Base-by-base conservation (phyloP, 306 rosid genomes). In the Macrotyloma uniflorum region DNA sequence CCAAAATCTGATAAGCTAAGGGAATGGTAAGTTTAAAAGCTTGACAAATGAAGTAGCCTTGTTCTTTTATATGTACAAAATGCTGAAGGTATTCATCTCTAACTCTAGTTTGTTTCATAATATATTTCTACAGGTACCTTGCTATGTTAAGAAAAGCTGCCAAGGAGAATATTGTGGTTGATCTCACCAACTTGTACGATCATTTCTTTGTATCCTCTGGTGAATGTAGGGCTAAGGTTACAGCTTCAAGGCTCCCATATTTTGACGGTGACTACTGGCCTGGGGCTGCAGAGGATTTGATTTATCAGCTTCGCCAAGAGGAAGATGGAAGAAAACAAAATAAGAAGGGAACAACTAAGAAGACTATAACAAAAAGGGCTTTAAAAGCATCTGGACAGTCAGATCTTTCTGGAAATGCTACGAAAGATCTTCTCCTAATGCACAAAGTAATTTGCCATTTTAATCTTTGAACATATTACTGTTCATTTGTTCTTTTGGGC, bases 231-330 rank as follows among this genome's bases (percentile, higher is more conserved):
- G 91, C 98, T 36, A 93, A 91, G 88, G 98, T 96, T 42, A 96
- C 99, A 16, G 99, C 98, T 18, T 89, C 99, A 53, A 91, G 99
- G 79, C 88, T 96, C 65, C 99, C 99, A 51, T 96, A 96, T 85
- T 96, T 96, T 85, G 99, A 96, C 78, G 99, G 99, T 70, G 99
- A 96, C 69, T 96, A 96, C 81, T 96, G 98, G 99, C 98, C 99
- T 26, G 98, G 99, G 76, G 98, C 99, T 74, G 99, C 99, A 0
- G 98, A 96, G 89, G 98, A 96, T 87, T 84, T 96, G 77, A 96
- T 96, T 86, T 87, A 91, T 89, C 98, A 91, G 83, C 88, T 96
- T 78, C 89, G 90, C 28, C 99, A 95, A 86, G 99, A 96, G 77
- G 99, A 96, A 84, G 98, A 96, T 77, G 98, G 98, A 26, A 91